Conservation (phyloP, 140 eudicot genomes). For the Flaveria floridana region DNA sequence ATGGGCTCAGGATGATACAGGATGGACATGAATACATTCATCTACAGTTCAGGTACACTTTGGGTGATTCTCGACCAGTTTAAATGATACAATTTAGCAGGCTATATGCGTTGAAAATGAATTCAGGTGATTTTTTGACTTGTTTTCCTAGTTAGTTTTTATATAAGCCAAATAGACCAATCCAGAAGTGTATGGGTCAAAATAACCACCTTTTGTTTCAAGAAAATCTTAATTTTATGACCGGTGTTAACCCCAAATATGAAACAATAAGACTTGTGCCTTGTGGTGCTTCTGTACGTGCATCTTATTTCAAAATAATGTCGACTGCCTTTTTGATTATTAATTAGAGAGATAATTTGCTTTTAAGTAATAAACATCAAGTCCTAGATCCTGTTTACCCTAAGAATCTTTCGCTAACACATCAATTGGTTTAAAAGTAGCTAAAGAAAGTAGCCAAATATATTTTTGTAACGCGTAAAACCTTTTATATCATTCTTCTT, state of each 20-base stretch:
- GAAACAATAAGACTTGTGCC: background rate
- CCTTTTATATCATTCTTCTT: background rate
- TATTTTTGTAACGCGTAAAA: background rate
- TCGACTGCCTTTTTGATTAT: background rate
- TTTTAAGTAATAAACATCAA: background rate
- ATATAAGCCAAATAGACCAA: background rate
- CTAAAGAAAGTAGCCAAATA: too few relatives aligned
- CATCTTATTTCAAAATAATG: background rate
- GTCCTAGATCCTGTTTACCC: background rate
- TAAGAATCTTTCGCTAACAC: background rate
- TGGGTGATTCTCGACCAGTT: background rate
- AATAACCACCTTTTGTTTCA: background rate
- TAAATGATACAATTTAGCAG: background rate
- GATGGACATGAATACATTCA: slow-evolving; percentile 53
- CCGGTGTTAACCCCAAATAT: background rate
- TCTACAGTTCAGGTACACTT: slow-evolving; percentile 56
- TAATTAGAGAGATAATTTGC: background rate
- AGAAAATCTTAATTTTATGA: background rate
- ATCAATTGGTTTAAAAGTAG: background rate
- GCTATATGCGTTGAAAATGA: background rate
- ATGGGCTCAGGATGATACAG: slow-evolving; percentile 44
- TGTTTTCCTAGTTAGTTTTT: background rate
- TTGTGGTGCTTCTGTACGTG: background rate
- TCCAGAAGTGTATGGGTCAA: background rate
- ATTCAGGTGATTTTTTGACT: background rate